These are phyloP conservation scores for Ambrosia artemisiifolia DNA, from an alignment of 129 eudicot genomes.

Conservation along the genomic window DNA sequence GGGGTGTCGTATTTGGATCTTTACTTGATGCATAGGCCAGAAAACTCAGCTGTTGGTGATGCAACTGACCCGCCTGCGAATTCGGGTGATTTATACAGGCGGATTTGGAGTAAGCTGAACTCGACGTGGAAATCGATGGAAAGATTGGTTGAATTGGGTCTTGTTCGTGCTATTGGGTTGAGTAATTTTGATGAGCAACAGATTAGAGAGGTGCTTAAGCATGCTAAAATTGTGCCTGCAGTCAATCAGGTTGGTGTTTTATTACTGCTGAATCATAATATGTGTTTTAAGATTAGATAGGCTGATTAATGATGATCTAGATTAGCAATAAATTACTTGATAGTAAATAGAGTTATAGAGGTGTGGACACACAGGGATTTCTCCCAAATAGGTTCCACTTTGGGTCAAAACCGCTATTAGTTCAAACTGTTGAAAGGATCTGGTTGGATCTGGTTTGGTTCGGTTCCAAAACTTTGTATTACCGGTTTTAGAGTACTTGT, in stretches of 20 bases:
- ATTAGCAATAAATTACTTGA: too few species aligned
- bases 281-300: too few species aligned
- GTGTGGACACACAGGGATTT: too few species aligned
- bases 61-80: slow-evolving; percentile 59
- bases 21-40: slow-evolving; percentile 65
- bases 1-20: slow-evolving; percentile 58
- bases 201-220: slow-evolving; percentile 48
- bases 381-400: too few species aligned
- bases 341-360: too few species aligned
- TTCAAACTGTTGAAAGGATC: too few species aligned
- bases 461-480: too few species aligned
- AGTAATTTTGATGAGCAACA: slow-evolving; percentile 47
- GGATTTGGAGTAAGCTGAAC: slow-evolving; percentile 45
- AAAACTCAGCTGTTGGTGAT: slow-evolving; percentile 49
- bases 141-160: slow-evolving; percentile 46
- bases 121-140: slow-evolving; percentile 56
- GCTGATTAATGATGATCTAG: too few species aligned
- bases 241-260: slow-evolving; percentile 45
- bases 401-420: too few species aligned
- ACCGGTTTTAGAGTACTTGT: too few species aligned
- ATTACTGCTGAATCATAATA: too few species aligned
- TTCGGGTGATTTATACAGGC: slow-evolving; percentile 46
- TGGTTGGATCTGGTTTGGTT: too few species aligned
- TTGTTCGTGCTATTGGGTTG: slow-evolving; percentile 57
- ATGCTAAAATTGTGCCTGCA: slow-evolving; percentile 48